Conservation (phyloP, 441 rosid species). For the Pelargonium citronellum region DNA sequence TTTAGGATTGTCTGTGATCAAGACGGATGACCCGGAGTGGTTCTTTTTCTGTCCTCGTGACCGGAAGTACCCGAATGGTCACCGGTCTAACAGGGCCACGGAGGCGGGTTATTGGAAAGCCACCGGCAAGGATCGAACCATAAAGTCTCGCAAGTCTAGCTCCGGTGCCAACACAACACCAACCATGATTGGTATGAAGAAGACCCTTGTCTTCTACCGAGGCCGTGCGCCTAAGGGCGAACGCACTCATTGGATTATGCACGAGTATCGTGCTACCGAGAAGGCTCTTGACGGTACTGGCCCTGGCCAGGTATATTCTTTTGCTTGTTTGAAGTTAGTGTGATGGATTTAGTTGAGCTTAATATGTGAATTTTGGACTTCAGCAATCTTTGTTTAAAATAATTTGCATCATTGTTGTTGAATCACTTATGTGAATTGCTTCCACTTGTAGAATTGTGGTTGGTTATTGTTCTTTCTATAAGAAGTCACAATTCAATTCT, state of each 20-base stretch:
- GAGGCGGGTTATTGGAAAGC: constrained; percentile 92
- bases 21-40: constrained; percentile 84
- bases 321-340: not conserved
- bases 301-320: constrained; percentile 59
- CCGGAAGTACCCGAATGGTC: constrained; percentile 84
- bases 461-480: not conserved
- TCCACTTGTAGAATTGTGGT: not conserved
- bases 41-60: constrained; percentile 90
- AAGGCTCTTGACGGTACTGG: constrained; percentile 67
- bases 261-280: constrained; percentile 71
- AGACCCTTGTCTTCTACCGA: constrained; percentile 74
- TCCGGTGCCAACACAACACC: not conserved
- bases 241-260: constrained; percentile 85
- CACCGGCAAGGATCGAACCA: constrained; percentile 82
- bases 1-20: constrained; percentile 67
- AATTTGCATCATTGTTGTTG: not conserved
- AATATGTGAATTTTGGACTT: no score
- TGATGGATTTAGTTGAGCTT: no score
- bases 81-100: constrained; percentile 83
- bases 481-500: not conserved
- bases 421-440: not conserved
- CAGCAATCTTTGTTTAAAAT: no score
- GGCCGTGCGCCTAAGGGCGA: constrained; percentile 91
- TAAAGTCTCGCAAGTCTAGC: constrained; percentile 49
- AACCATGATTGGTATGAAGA: constrained; percentile 69